These are phyloP conservation scores for Penicillium sp. DNA, from an alignment of 2,329 filamentous ascomycete genomes.

Conservation along the genomic window DNA sequence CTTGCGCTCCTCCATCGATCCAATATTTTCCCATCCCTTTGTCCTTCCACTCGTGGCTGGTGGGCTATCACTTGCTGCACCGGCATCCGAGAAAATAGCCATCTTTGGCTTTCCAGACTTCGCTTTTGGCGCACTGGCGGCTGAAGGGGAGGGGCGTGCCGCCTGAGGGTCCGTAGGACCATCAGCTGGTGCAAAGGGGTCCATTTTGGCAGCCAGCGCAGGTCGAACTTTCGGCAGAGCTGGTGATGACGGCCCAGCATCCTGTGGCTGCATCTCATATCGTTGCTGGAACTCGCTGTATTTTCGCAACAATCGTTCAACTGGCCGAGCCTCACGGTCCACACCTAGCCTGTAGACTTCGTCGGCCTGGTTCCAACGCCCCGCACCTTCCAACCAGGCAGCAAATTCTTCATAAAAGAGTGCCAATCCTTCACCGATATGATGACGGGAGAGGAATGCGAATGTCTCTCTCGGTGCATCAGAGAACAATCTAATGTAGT, in stretches of 20 bases:
- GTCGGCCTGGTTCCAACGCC: slow-evolving; percentile 85
- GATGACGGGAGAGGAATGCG: slow-evolving; percentile 84
- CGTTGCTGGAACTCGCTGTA: slow-evolving; percentile 88
- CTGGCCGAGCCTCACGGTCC: slow-evolving; percentile 80
- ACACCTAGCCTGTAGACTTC: slow-evolving; percentile 91
- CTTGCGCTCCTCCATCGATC: slow-evolving; percentile 79
- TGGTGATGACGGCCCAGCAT: slow-evolving; percentile 74
- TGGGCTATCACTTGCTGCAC: slow-evolving; percentile 59
- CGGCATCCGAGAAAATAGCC: slow-evolving; percentile 82
- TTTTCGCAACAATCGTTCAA: slow-evolving; percentile 79
- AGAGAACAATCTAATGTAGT: slow-evolving; percentile 90
- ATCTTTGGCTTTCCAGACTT: slow-evolving; percentile 78
- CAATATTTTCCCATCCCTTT: slow-evolving; percentile 90
- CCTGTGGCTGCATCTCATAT: slow-evolving; percentile 65
- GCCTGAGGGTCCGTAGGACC: slow-evolving; percentile 66
- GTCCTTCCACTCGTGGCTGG: slow-evolving; percentile 55
- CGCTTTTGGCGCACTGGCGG: slow-evolving; percentile 51
- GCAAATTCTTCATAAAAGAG: slow-evolving; percentile 98
- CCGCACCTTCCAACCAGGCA: slow-evolving; percentile 81
- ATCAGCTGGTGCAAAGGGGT: slow-evolving; percentile 69
- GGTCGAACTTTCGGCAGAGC: slow-evolving; percentile 81
- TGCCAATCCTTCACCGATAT: slow-evolving; percentile 81
- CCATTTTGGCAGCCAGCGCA: slow-evolving; percentile 79
- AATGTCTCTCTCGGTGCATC: slow-evolving; percentile 93
- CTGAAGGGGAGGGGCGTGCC: slow-evolving; percentile 43